A percentile compares a stretch with the other conserved stretches of the same genome.
phyloP scores from a whole-genome alignment of 2,329 filamentous ascomycete species.

The Sphaerulina vaccinii region DNA sequence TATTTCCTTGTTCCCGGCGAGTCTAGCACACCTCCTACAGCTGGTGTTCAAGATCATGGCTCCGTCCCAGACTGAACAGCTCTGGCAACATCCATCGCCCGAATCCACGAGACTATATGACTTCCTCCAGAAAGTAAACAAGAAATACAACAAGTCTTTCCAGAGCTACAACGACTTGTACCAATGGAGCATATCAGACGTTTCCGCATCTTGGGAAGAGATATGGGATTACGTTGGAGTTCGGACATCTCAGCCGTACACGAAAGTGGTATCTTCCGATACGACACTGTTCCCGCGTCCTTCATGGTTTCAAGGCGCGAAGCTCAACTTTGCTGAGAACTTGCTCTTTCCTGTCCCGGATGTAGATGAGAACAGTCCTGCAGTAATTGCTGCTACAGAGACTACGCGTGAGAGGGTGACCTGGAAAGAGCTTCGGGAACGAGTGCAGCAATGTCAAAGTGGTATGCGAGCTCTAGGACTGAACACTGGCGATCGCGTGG shows the following conservation, averaged over 20 bases:
- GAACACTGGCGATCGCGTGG: conserved; percentile 59
- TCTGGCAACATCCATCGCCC: conserved; percentile 43
- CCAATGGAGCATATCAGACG: conserved; percentile 77
- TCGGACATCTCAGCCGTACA: conserved; percentile 62
- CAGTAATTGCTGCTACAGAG: conserved; percentile 81
- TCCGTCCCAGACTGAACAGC: conserved; percentile 19
- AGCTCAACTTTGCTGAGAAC: conserved; percentile 93
- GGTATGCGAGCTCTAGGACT: conserved; percentile 68
- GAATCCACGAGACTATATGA: conserved; percentile 46
- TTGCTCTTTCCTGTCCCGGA: conserved; percentile 71
- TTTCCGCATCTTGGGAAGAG: conserved; percentile 77
- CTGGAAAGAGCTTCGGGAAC: conserved; percentile 78
- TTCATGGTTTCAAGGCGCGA: conserved; percentile 75
- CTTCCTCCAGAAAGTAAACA: conserved; percentile 61
- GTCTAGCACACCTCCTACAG: neutral
- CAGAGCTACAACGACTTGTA: conserved; percentile 72
- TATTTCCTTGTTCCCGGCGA: neutral
- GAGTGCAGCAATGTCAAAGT: conserved; percentile 70
- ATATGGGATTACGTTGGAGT: conserved; percentile 82
- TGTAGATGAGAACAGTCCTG: conserved; percentile 60
- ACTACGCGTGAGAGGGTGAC: conserved; percentile 63
- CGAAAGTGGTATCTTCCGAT: conserved; percentile 65
- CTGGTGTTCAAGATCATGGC: conserved; percentile 4
- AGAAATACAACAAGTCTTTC: conserved; percentile 63
- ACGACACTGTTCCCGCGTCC: conserved; percentile 82